Conservation (phyloP, 805 yeast species). For the Teunomyces panamensis region DNA sequence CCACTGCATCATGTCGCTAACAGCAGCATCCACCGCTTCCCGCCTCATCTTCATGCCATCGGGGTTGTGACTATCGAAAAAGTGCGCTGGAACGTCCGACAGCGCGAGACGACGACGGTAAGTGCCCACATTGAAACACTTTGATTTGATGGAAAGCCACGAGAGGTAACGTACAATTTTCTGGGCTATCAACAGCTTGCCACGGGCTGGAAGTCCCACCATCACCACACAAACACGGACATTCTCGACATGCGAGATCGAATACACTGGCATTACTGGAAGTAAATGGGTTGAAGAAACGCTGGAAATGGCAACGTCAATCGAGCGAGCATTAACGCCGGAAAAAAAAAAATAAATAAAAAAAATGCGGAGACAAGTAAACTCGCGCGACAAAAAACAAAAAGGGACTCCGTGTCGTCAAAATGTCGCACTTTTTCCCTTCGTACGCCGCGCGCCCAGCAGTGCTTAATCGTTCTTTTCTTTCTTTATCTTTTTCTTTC, state of each 20-base stretch:
- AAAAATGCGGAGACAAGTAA: too few relatives aligned
- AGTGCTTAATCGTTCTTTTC: neutral
- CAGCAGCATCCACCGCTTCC: constrained; percentile 70
- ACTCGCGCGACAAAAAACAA: too few relatives aligned
- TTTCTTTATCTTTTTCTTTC: neutral
- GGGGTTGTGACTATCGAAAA: constrained; percentile 65
- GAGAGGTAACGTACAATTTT: constrained; percentile 88
- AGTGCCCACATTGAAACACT: constrained; percentile 84
- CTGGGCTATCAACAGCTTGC: constrained; percentile 91
- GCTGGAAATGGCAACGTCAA: neutral
- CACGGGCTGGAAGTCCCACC: constrained; percentile 89
- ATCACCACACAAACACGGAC: constrained; percentile 80
- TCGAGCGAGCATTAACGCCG: too few relatives aligned
- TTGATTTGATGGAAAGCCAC: constrained; percentile 87
- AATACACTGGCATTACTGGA: constrained; percentile 50
- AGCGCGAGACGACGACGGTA: constrained; percentile 62
- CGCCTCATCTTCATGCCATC: constrained; percentile 63
- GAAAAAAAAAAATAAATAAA: neutral
- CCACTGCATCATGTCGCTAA: constrained; percentile 83
- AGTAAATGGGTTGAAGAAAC: neutral
- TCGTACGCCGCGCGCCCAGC: neutral
- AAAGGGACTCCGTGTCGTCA: too few relatives aligned
- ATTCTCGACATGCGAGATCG: constrained; percentile 61
- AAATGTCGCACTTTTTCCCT: neutral
- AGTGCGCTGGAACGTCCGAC: constrained; percentile 68